phyloP scores from a whole-genome alignment of 78 protist species.

The Diacronema lutheri region DNA sequence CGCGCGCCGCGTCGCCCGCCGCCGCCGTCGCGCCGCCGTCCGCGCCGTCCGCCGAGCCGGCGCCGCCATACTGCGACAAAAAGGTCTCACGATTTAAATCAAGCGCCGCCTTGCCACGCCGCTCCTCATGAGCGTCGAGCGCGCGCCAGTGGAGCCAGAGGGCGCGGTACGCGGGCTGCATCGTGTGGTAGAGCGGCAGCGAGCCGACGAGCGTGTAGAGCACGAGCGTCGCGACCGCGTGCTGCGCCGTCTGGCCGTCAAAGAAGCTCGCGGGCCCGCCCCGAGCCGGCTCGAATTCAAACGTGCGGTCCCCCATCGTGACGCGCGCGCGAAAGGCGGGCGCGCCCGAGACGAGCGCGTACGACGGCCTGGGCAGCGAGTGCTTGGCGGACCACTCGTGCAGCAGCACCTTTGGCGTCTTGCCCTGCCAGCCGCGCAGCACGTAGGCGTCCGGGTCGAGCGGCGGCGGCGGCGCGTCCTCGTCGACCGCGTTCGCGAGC shows the following conservation, averaged over 20 bases:
- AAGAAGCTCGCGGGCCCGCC: not conserved
- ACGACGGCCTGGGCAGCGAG: not conserved
- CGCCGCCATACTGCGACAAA: no score
- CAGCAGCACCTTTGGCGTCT: slow-evolving; percentile 4
- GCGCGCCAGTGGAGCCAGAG: not conserved
- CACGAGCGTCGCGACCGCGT: not conserved
- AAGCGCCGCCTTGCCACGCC: no score
- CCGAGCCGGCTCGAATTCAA: not conserved
- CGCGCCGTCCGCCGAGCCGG: no score
- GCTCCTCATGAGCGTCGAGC: no score
- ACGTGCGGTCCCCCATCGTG: not conserved
- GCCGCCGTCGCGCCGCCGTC: no score
- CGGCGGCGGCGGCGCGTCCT: not conserved
- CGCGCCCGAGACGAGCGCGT: not conserved
- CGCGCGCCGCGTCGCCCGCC: no score
- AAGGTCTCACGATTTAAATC: no score
- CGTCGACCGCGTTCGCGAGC: not conserved
- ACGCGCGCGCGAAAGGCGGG: not conserved
- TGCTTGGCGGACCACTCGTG: not conserved
- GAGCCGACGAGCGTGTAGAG: not conserved
- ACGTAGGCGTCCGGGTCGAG: not conserved
- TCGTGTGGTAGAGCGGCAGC: not conserved
- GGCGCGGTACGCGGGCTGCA: not conserved
- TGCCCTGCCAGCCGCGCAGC: not conserved
- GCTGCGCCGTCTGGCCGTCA: not conserved